These are phyloP conservation scores for Hemileccinum impolitum DNA, from an alignment of 768 basidiomycete species.

Conservation along the genomic window DNA sequence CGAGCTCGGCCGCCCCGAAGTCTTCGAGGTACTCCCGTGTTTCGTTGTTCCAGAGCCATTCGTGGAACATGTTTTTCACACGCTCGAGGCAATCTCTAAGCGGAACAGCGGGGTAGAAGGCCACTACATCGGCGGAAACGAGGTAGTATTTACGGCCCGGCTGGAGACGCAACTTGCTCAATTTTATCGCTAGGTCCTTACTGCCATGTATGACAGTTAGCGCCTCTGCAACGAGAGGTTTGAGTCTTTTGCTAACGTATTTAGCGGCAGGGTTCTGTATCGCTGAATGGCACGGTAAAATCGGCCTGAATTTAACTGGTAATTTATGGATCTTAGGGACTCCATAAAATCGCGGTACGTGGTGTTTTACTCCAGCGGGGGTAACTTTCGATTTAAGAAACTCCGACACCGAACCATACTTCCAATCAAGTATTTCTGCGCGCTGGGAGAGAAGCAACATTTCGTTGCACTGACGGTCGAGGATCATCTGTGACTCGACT, in stretches of 20 bases:
- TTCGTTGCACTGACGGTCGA: not conserved
- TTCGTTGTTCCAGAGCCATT: no score
- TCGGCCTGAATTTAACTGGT: conserved; percentile 2
- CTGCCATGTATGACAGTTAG: conserved; percentile 1
- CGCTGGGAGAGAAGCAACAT: not conserved
- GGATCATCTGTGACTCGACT: not conserved
- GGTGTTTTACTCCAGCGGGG: not conserved
- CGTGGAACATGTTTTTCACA: no score
- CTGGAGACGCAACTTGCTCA: no score
- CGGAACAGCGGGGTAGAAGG: no score
- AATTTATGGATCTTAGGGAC: conserved; percentile 15
- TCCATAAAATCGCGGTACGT: conserved; percentile 7
- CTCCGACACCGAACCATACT: not conserved
- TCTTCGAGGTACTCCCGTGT: no score
- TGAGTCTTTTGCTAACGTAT: conserved; percentile 5
- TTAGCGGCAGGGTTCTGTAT: conserved; percentile 6
- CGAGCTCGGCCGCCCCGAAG: no score
- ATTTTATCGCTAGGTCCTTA: conserved; percentile 4
- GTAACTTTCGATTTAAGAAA: not conserved
- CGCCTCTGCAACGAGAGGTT: conserved; percentile 5
- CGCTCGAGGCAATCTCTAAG: no score
- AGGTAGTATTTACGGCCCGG: no score
- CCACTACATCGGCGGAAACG: no score
- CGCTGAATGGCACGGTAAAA: not conserved
- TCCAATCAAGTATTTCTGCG: not conserved